Conservation (phyloP, 2,329 filamentous ascomycete species). For the Alternaria sp. region DNA sequence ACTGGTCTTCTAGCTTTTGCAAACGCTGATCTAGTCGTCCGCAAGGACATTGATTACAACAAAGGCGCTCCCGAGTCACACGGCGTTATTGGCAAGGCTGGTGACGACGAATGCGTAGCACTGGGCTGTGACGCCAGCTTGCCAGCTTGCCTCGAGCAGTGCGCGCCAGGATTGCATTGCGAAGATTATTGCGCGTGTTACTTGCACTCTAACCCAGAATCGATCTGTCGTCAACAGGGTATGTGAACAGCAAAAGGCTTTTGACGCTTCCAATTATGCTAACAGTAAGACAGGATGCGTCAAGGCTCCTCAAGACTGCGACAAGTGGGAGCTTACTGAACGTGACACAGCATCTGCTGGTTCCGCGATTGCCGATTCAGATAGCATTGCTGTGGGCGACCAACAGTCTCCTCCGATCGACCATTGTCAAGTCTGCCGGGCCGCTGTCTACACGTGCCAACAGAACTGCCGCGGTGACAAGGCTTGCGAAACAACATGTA, state of each 20-base stretch:
- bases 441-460: background rate
- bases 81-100: background rate
- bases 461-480: background rate
- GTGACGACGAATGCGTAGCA: background rate
- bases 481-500: background rate
- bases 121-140: background rate
- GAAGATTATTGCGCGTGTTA: background rate
- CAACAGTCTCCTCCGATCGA: background rate
- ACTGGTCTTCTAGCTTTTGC: background rate
- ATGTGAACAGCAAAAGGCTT: background rate
- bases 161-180: background rate
- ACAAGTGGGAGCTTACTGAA: background rate
- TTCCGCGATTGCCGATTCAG: background rate
- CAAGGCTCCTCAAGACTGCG: slow-evolving; percentile 3
- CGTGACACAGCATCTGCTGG: background rate
- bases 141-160: background rate
- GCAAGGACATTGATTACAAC: background rate
- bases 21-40: background rate
- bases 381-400: background rate
- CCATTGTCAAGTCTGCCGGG: background rate
- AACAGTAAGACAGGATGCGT: background rate
- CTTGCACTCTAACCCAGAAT: background rate
- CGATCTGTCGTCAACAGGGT: background rate
- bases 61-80: background rate
- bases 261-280: background rate